Evolutionary conservation across 2,329 filamentous ascomycete species (phyloP), one percentile per base, ranked within the genome.

Genomic region (Chaetomiaceae sp.): DNA sequence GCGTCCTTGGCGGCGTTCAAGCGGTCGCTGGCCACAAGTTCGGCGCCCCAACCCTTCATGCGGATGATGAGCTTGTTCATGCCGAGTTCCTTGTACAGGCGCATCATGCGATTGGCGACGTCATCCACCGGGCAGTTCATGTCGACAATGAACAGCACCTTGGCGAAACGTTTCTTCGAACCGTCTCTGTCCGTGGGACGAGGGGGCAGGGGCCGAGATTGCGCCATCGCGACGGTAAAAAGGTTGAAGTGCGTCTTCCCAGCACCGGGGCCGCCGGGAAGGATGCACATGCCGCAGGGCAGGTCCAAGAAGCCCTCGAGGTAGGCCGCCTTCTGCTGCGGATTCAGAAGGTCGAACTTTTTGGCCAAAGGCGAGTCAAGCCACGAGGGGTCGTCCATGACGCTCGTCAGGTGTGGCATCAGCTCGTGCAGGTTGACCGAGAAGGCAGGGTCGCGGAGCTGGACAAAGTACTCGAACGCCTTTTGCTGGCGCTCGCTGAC

Each of bases 231-330:
- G 9, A 54, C 50, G 6, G 48, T 51, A 20, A 57, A 55, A 1
- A 57, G 25, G 29, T 57, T 54, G 34, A 53, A 53, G n/a, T 55
- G 49, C 0, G 56, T 58, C 19, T 58, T 58, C 4, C 56, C 56
- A 3, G 56, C 56, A 1, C 56, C 56, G 11, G 53, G 56, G 17
- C 56, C 48, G 1, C 56, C 56, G 14, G 53, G 56, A 6, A 55
- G 22, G n/a, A 58, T 51, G 36, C 42, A 51, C 17, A 55, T 53
- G 11, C 52, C 56, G 31, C 52, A 57, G 1, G 22, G 34, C 1
- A 57, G 27, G 4, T 38, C 37, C 9, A 23, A 22, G 20, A 57
- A 54, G 2, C 55, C 55, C 4, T 54, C 14, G 3, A 57, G 17
- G 33, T 52, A 57, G 4, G 52, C 55, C 1, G 29, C 39, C n/a